These are phyloP conservation scores for Candida awuae DNA, from an alignment of 805 yeast species.

Conservation along the genomic window DNA sequence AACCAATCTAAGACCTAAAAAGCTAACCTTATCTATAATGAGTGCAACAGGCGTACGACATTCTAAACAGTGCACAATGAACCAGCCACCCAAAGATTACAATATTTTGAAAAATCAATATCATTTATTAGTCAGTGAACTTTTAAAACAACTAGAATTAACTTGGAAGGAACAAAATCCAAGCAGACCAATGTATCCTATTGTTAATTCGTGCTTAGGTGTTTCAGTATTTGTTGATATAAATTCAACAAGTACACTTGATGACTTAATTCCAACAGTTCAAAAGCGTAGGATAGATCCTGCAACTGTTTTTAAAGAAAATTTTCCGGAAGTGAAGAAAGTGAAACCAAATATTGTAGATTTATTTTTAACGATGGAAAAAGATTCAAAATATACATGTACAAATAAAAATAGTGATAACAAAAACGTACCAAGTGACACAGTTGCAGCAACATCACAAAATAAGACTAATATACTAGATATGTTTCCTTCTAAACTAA, in stretches of 20 bases:
- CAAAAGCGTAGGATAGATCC: slow-evolving; percentile 4
- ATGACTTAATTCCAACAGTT: slow-evolving; percentile 17
- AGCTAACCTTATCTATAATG: slow-evolving; percentile 36
- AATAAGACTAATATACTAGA: neutral
- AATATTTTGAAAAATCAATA: slow-evolving; percentile 29
- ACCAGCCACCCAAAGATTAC: slow-evolving; percentile 28
- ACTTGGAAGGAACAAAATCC: slow-evolving; percentile 20
- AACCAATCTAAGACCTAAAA: slow-evolving; percentile 44
- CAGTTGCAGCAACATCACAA: neutral
- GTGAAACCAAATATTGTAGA: neutral
- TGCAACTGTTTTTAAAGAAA: neutral
- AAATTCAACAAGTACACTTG: slow-evolving; percentile 21
- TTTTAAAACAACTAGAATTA: slow-evolving; percentile 13
- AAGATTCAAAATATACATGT: no score
- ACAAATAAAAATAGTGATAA: no score
- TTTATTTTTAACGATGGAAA: no score
- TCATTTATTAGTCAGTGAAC: slow-evolving; percentile 15
- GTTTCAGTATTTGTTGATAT: slow-evolving; percentile 41
- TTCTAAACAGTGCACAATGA: slow-evolving; percentile 37
- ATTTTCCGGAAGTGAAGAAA: neutral
- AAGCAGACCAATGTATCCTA: slow-evolving; percentile 33
- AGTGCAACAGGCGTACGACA: slow-evolving; percentile 18
- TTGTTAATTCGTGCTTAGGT: slow-evolving; percentile 42
- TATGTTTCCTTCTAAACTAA: neutral
- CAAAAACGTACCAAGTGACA: no score